Evolutionary conservation across 2,329 filamentous ascomycete genomes (phyloP), one percentile per base, ranked within the genome.

Genomic region (Trichoderma breve): DNA sequence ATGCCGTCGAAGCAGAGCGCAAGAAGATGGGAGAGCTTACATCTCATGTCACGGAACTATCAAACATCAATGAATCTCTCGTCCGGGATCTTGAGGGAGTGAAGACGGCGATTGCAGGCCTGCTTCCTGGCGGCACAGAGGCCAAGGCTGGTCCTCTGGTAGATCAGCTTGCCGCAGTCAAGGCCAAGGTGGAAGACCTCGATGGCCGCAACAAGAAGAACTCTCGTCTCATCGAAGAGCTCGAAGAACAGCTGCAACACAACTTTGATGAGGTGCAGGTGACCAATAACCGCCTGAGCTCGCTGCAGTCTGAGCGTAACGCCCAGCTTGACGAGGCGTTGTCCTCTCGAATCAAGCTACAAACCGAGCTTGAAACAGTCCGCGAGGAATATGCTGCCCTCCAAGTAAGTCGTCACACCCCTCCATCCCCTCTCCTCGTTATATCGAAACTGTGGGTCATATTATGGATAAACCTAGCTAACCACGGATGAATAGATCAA

Each of bases 241-340:
- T 99, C 6, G 96, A 99, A 82, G 95, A 98, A 77, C 96, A 99
- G 81, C 90, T 99, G 69, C 95, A 95, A 79, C 93, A 88, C 80
- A 98, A 96, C 83, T 99, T 94, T 82, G 96, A 99, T 78, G 93
- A 97, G 80, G 94, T 95, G 73, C 93, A 98, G 79, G 86, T 90
- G 73, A 91, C 91, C 14, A 94, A 89, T 81, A 97, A 97, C 83
- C 91, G 95, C 69, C 84, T 98, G 68, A 98, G 95, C 67, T 91
- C 92, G 62, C 86, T 95, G 63, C 91, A 94, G 78, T 89, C 89
- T 21, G 92, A 95, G 81, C 91, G 92, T 62, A 89, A 91, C 73
- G 86, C 87, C 67, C 91, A 95, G 77, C 83, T 97, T 47, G 93
- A 97, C 74, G 94, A 98, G 75, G 92, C 92, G 11, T 92, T 91